phyloP scores from a whole-genome alignment of 108 stramenopile species.

The Fistulifera solaris region DNA sequence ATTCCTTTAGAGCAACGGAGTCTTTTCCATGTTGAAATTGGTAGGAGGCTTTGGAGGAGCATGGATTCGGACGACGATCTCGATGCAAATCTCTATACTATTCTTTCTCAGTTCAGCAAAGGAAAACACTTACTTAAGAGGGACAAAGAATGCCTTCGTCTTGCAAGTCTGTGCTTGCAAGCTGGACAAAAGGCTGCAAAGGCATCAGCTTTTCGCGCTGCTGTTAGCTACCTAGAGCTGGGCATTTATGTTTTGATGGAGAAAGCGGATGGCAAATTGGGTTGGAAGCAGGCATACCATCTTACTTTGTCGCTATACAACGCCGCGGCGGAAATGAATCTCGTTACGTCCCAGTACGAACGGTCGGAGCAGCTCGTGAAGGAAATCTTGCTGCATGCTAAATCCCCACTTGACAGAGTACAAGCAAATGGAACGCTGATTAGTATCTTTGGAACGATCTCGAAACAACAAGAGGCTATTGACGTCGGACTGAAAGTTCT shows the following conservation, averaged over 20 bases:
- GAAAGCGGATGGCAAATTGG: slow-evolving; percentile 2
- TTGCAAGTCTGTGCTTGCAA: slow-evolving; percentile 32
- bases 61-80: slow-evolving; percentile 19
- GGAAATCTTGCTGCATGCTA: slow-evolving; percentile 23
- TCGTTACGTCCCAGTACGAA: slow-evolving; percentile 23
- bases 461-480: slow-evolving; percentile 17
- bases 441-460: slow-evolving; percentile 18
- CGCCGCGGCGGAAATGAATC: slow-evolving; percentile 34
- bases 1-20: slow-evolving; percentile 24
- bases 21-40: slow-evolving; percentile 40
- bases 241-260: slow-evolving; percentile 38
- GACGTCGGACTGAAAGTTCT: slow-evolving; percentile 22
- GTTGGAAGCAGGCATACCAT: slow-evolving; percentile 49
- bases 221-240: slow-evolving; percentile 29
- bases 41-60: slow-evolving; percentile 28
- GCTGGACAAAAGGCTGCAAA: slow-evolving; percentile 36
- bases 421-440: slow-evolving; percentile 25
- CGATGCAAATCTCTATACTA: slow-evolving; percentile 23
- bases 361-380: slow-evolving; percentile 16
- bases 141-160: slow-evolving; percentile 7
- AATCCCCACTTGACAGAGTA: slow-evolving; percentile 24
- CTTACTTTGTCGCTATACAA: slow-evolving; percentile 43
- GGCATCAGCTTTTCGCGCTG: slow-evolving; percentile 32
- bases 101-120: slow-evolving; percentile 34
- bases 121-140: slow-evolving; percentile 23